Percentiles rank a stretch among this genome's conserved stretches.
Conservation (phyloP, 1,284 basidiomycete genomes). For the Xerocomus nothofagi region DNA sequence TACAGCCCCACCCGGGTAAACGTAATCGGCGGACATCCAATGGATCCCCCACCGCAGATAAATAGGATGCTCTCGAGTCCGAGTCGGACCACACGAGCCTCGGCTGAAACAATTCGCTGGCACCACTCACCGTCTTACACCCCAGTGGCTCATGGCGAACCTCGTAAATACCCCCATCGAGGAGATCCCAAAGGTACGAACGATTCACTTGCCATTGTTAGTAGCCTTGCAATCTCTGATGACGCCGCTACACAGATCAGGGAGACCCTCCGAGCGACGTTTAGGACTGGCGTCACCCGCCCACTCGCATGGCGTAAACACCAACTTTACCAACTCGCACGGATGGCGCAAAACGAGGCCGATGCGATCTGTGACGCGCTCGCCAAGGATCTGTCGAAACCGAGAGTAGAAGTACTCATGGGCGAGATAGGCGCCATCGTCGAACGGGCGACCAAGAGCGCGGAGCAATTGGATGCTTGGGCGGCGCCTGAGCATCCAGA, state of each 20-base stretch:
- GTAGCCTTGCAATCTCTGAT: not conserved
- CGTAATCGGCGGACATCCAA: too few relatives aligned
- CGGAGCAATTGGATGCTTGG: constrained; percentile 28
- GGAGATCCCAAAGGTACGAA: constrained; percentile 27
- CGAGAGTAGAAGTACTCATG: constrained; percentile 27
- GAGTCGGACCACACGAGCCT: too few relatives aligned
- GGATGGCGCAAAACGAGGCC: constrained; percentile 30
- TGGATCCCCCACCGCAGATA: too few relatives aligned
- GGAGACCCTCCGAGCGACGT: constrained; percentile 28
- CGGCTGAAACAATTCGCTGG: too few relatives aligned
- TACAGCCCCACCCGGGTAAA: too few relatives aligned
- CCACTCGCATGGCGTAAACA: constrained; percentile 30
- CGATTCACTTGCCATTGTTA: too few relatives aligned
- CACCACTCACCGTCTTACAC: too few relatives aligned
- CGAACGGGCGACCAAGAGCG: constrained; percentile 20
- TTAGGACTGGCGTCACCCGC: constrained; percentile 25
- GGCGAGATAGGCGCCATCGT: constrained; percentile 25
- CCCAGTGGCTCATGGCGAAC: constrained; percentile 14
- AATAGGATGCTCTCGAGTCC: too few relatives aligned
- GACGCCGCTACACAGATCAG: constrained; percentile 21
- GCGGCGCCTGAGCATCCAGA: constrained; percentile 25
- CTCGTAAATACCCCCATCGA: constrained; percentile 20
- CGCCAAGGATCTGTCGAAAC: constrained; percentile 31
- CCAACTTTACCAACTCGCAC: constrained; percentile 36
- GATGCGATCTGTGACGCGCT: constrained; percentile 31